Percentiles rank a stretch among this genome's conserved stretches.
phyloP scores from a whole-genome alignment of 176 grass and related monocot genomes.

The Pharus latifolius region DNA sequence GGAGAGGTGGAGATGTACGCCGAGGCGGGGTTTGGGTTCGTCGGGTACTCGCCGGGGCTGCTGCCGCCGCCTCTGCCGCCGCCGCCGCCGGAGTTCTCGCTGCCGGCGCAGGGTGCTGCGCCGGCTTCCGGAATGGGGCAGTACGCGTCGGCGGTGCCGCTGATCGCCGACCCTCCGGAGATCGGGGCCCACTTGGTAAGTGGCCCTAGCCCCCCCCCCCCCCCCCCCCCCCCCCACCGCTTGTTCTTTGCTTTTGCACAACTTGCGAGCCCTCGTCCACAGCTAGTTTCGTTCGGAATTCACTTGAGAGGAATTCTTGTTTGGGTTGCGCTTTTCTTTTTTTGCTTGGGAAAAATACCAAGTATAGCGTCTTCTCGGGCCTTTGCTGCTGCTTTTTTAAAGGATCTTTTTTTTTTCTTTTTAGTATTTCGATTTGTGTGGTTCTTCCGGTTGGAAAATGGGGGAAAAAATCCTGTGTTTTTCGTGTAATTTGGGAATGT shows the following conservation, averaged over 20 bases:
- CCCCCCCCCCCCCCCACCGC: too few species aligned
- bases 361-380: too few species aligned
- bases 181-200: constrained; percentile 39
- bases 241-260: not conserved
- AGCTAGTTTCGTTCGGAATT: not conserved
- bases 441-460: too few species aligned
- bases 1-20: constrained; percentile 28
- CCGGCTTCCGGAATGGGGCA: not conserved
- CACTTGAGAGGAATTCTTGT: not conserved
- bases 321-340: not conserved
- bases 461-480: too few species aligned
- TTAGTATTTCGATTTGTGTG: too few species aligned
- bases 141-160: not conserved
- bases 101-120: not conserved
- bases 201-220: not conserved
- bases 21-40: constrained; percentile 28
- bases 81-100: constrained; percentile 10
- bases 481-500: not conserved
- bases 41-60: constrained; percentile 14
- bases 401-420: too few species aligned
- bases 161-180: not conserved
- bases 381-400: too few species aligned
- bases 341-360: not conserved
- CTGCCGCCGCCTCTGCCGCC: not conserved
- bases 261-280: not conserved